Conservation (phyloP, 78 protist species). For the Diacronema lutheri region DNA sequence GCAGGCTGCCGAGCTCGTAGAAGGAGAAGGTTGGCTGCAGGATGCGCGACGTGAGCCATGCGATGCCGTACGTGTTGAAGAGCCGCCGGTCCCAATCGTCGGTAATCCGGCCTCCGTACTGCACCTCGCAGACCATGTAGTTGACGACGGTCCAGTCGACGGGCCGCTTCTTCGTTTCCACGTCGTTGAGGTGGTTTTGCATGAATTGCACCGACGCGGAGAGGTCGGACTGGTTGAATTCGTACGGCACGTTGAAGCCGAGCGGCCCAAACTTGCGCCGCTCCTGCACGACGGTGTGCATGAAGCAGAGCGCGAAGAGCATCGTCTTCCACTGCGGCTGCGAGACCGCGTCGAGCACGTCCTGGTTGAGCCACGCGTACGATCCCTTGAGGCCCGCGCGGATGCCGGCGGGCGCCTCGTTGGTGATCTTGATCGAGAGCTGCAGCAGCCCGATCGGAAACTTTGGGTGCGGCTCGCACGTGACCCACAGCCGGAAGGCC, state of each 20-base stretch:
- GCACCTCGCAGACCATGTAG: constrained; percentile 82
- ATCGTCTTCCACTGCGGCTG: constrained; percentile 70
- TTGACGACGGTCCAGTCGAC: constrained; percentile 77
- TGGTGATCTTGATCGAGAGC: constrained; percentile 74
- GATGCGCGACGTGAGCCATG: constrained; percentile 30
- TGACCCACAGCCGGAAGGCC: constrained; percentile 77
- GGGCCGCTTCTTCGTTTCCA: not conserved
- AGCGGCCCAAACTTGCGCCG: constrained; percentile 84
- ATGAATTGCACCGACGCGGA: constrained; percentile 63
- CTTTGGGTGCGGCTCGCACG: constrained; percentile 63
- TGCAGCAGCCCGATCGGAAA: constrained; percentile 86
- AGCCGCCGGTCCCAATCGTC: constrained; percentile 74
- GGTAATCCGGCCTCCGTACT: constrained; percentile 89
- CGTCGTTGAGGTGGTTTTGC: constrained; percentile 64
- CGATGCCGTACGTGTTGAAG: constrained; percentile 51
- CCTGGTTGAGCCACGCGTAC: constrained; percentile 55
- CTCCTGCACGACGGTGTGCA: constrained; percentile 80
- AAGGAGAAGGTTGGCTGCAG: constrained; percentile 40
- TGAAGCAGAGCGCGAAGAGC: constrained; percentile 68
- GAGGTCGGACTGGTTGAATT: constrained; percentile 84
- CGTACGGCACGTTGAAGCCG: constrained; percentile 87
- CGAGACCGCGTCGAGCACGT: not conserved
- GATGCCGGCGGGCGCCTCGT: constrained; percentile 85
- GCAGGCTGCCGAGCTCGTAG: not conserved
- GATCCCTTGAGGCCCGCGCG: constrained; percentile 71